phyloP scores from a whole-genome alignment of 306 rosid species.

The Carpinus fangiana region DNA sequence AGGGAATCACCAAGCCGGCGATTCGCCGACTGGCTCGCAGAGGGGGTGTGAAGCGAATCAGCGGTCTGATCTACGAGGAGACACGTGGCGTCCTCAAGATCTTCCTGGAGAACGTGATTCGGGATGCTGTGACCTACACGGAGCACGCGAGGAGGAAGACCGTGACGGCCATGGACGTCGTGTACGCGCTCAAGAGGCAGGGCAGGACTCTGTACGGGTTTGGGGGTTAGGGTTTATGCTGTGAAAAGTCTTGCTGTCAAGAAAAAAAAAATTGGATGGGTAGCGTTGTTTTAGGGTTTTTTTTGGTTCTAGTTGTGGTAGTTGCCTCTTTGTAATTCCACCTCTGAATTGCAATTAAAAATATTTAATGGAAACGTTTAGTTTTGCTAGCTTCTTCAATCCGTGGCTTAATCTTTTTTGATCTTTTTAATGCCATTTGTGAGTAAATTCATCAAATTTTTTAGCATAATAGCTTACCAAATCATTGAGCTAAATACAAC shows the following conservation, averaged over 20 bases:
- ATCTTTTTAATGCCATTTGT: no score
- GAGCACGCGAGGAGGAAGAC: slow-evolving; percentile 73
- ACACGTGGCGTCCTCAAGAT: slow-evolving; percentile 69
- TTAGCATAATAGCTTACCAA: no score
- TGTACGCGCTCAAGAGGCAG: slow-evolving; percentile 66
- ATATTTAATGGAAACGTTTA: not conserved
- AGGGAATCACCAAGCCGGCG: slow-evolving; percentile 68
- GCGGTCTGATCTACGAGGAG: slow-evolving; percentile 70
- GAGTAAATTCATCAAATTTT: no score
- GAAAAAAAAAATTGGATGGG: slow-evolving; percentile 28
- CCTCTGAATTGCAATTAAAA: not conserved
- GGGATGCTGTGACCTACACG: slow-evolving; percentile 70
- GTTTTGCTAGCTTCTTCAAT: not conserved
- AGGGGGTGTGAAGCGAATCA: slow-evolving; percentile 72
- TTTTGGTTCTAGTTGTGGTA: not conserved
- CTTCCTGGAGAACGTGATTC: slow-evolving; percentile 70
- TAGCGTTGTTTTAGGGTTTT: not conserved
- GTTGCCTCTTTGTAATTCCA: slow-evolving; percentile 7
- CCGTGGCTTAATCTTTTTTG: not conserved
- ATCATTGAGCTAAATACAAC: no score
- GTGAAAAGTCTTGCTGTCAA: slow-evolving; percentile 65
- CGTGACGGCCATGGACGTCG: slow-evolving; percentile 74
- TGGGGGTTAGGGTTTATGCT: slow-evolving; percentile 51
- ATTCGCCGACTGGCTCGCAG: slow-evolving; percentile 69
- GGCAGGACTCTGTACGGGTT: slow-evolving; percentile 76